Evolutionary conservation across 495 filamentous ascomycete species (phyloP), one percentile per base, ranked within the genome.

Genomic region (Xylaria palmicola): DNA sequence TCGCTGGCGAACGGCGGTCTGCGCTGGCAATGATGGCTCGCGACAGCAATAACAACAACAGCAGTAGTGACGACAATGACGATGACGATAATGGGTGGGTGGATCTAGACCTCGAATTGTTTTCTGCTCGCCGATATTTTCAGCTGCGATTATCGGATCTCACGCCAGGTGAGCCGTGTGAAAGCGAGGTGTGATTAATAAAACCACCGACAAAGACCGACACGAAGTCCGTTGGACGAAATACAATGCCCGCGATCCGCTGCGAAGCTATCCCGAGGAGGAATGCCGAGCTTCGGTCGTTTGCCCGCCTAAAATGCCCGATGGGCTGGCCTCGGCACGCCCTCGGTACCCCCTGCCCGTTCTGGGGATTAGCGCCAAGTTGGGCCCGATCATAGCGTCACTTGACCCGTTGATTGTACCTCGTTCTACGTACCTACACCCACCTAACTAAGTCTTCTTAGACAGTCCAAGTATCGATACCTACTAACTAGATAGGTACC

Each of bases 171-270:
- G 19, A 27, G 5, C 48, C n/a, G 48, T 50, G 48, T n/a, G n/a
- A n/a, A 34, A 27, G 29, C 48, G 48, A n/a, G 29, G 27, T 19
- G 50, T 32, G 24, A 41, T 20, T 55, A 57, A 57, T 44, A 34
- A 36, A 57, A 57, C 22, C 22, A 32, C 27, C 54, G 54, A 26
- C 29, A 36, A 17, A 19, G 26, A 0, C 29, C 36, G 36, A 47
- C 22, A 32, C 36, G 8, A 56, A 56, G 24, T 27, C 39, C 47
- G 26, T 45, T 57, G 54, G 41, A 26, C 15, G 26, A 44, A 57
- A 45, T 22, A 45, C 54, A 43, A 47, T 24, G 17, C n/a, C 54
- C 54, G n/a, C n/a, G 54, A 57, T 19, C 37, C 36, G 51, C 51
- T 55, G 13, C 7, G 17, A 55, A 40, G 19, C 51, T 55, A n/a